phyloP scores from a whole-genome alignment of 257 asterid genomes.

The Solanum piurae region DNA sequence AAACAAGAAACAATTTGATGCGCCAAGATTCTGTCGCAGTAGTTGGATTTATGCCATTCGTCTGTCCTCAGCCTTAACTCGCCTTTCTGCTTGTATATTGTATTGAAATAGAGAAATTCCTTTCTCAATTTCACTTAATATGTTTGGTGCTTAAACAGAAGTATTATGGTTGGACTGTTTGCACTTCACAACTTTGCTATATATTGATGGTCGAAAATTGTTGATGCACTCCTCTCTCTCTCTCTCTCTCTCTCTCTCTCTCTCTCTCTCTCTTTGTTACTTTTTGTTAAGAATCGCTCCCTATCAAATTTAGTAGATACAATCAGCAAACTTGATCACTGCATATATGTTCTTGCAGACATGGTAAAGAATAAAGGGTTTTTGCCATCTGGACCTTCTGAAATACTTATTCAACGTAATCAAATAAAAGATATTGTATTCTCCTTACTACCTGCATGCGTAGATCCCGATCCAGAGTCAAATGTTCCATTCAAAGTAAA shows the following conservation, averaged over 20 bases:
- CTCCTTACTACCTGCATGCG: conserved; percentile 72
- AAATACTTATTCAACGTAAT: conserved; percentile 54
- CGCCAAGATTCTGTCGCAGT: not conserved
- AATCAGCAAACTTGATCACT: not conserved
- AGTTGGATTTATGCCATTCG: not conserved
- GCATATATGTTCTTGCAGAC: conserved; percentile 28
- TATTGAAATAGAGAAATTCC: not conserved
- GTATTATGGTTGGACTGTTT: not conserved
- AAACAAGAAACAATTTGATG: not conserved
- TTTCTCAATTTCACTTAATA: not conserved
- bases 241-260: not conserved
- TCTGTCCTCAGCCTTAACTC: not conserved
- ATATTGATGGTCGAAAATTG: not conserved
- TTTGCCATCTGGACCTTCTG: conserved; percentile 91
- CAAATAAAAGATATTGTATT: conserved; percentile 69
- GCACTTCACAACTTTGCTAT: not conserved
- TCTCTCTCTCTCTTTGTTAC: not conserved
- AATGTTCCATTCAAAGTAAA: conserved; percentile 48
- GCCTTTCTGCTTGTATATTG: not conserved
- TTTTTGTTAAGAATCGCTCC: not conserved
- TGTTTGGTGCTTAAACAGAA: not conserved
- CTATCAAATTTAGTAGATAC: not conserved
- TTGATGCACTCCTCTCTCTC: not conserved
- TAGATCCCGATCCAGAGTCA: conserved; percentile 55
- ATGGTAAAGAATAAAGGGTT: conserved; percentile 93